Conservation (phyloP, 805 yeast genomes). For the Candida nanaspora region DNA sequence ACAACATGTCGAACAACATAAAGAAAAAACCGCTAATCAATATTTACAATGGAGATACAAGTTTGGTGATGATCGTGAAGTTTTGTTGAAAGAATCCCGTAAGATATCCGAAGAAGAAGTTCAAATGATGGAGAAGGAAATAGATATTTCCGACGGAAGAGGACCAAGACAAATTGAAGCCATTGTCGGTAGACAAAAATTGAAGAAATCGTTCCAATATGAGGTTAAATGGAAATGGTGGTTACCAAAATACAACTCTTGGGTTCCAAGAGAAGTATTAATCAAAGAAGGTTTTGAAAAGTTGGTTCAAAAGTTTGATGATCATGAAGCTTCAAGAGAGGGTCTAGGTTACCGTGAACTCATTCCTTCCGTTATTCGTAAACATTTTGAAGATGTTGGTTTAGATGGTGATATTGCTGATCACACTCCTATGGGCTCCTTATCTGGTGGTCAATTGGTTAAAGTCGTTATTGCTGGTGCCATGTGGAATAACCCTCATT, state of each 20-base stretch:
- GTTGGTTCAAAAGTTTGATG: slow-evolving; percentile 93
- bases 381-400: slow-evolving; percentile 96
- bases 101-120: slow-evolving; percentile 63
- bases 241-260: slow-evolving; percentile 88
- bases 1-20: slow-evolving; percentile 94
- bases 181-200: slow-evolving; percentile 93
- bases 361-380: slow-evolving; percentile 84
- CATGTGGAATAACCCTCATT: slow-evolving; percentile 99
- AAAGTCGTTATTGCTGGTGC: slow-evolving; percentile 99
- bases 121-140: slow-evolving; percentile 66
- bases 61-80: slow-evolving; percentile 98
- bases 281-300: slow-evolving; percentile 82
- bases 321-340: slow-evolving; percentile 98
- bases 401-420: slow-evolving; percentile 97
- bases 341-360: slow-evolving; percentile 97
- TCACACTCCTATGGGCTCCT: slow-evolving; percentile 93
- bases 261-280: slow-evolving; percentile 82
- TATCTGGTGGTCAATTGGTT: slow-evolving; percentile 97
- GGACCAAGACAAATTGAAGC: slow-evolving; percentile 90
- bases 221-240: slow-evolving; percentile 91
- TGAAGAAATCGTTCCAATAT: slow-evolving; percentile 94
- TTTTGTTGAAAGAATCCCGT: slow-evolving; percentile 86
- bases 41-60: slow-evolving; percentile 97
- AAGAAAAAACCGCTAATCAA: slow-evolving; percentile 96
- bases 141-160: slow-evolving; percentile 75